Conservation (phyloP, 1,284 basidiomycete species). For the Mycosarcoma mackinlayi region DNA sequence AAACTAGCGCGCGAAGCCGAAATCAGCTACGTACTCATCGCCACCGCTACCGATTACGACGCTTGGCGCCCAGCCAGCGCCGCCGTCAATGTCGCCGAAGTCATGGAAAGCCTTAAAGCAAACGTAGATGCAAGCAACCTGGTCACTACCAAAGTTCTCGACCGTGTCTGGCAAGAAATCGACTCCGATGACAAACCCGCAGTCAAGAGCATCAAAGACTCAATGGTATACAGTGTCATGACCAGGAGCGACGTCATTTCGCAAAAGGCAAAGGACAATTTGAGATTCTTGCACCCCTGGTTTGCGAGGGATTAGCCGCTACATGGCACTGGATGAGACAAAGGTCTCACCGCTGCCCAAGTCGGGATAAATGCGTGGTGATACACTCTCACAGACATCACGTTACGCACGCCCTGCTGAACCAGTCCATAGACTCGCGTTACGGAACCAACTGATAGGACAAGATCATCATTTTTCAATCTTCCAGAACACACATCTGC, state of each 20-base stretch:
- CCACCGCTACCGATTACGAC: slow-evolving; percentile 69
- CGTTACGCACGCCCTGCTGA: no score
- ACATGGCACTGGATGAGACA: neutral
- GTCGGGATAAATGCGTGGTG: no score
- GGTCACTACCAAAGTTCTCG: slow-evolving; percentile 78
- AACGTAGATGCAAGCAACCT: slow-evolving; percentile 85
- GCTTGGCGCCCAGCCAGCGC: slow-evolving; percentile 77
- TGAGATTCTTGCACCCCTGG: slow-evolving; percentile 78
- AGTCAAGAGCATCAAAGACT: slow-evolving; percentile 44
- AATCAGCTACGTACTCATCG: slow-evolving; percentile 71
- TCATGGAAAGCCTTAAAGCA: slow-evolving; percentile 84
- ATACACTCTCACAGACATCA: no score
- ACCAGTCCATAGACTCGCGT: no score
- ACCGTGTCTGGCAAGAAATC: slow-evolving; percentile 74
- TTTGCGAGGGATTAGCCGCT: slow-evolving; percentile 38
- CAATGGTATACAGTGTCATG: slow-evolving; percentile 74
- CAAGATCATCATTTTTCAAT: neutral
- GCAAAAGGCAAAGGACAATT: slow-evolving; percentile 77
- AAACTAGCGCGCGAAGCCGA: slow-evolving; percentile 96
- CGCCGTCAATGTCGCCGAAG: slow-evolving; percentile 87
- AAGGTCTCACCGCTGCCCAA: no score
- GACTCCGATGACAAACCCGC: slow-evolving; percentile 53
- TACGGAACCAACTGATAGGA: neutral
- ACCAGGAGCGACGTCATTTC: slow-evolving; percentile 76
- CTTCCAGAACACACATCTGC: neutral